Base-by-base conservation (phyloP, 2,329 filamentous ascomycete genomes). In the Diaporthe eres region DNA sequence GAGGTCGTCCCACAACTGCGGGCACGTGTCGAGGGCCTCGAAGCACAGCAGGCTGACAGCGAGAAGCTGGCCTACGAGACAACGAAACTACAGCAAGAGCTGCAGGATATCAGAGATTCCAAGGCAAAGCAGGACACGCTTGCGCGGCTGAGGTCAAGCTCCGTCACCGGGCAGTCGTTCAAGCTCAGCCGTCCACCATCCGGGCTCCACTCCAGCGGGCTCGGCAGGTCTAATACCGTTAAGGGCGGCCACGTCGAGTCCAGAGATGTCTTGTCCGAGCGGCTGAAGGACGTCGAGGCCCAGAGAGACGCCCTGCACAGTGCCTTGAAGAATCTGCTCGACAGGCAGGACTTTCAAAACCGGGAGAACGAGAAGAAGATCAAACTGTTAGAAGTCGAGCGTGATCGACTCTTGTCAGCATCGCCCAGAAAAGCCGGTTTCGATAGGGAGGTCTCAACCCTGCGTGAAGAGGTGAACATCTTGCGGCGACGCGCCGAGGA, bases 251-350 rank as follows among this genome's bases (percentile, higher is more conserved):
- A 83, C 71, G 84, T 81, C 75, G 90, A 94, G 79, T 92, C 91
- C 5, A 89, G 92, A 73, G 94, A 96, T 73, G 89, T 91, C 15
- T 85, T 96, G 22, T 91, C 92, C 2, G 95, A 98, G 79, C 91
- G 94, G 42, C 88, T 98, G 25, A 98, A 98, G 84, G 96, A 98
- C 78, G 93, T 98, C 15, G 96, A 98, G 84, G 92, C 95, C 58
- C 97, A 99, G 85, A 92, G 97, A 63, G 96, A 99, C 84, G 96
- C 96, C 1, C 88, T 99, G 9, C 97, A 98, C 85, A 92, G 91
- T 76, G 95, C 97, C 9, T 87, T 99, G 72, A 96, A 94, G 86
- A 95, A 92, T 77, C 88, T 99, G 22, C 90, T 98, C 17, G 92
- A 96, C 77, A 92, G 97, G 71, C 95, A 98, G 79, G 94, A 96